Evolutionary conservation across 2,329 filamentous ascomycete species (phyloP).

Genomic region (Botryotinia convoluta): DNA sequence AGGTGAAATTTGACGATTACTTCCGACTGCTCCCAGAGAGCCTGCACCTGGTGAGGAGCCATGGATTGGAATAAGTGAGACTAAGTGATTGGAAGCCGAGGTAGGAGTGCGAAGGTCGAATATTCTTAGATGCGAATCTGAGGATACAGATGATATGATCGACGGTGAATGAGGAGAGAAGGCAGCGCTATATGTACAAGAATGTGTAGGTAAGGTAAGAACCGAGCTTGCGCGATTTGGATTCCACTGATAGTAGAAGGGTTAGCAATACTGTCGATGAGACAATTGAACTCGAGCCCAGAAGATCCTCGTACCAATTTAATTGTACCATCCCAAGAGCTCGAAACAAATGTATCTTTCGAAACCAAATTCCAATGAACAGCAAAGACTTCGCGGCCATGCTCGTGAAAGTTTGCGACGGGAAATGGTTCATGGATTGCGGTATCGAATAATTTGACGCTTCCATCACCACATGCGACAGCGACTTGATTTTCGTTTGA

Average conservation of each 20-base stretch:
- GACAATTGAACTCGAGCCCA: too few species aligned
- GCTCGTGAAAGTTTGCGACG: constrained; percentile 88
- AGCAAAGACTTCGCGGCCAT: constrained; percentile 88
- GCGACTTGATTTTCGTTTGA: constrained; percentile 93
- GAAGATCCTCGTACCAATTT: constrained; percentile 62
- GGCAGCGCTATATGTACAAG: constrained; percentile 88
- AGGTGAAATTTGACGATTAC: constrained; percentile 37
- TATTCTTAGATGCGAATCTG: constrained; percentile 83
- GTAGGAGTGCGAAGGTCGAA: constrained; percentile 89
- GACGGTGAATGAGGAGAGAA: constrained; percentile 87
- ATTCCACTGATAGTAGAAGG: constrained; percentile 63
- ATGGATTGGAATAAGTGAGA: constrained; percentile 80
- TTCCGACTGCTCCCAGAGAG: constrained; percentile 30
- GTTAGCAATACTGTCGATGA: constrained; percentile 13
- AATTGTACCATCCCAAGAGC: constrained; percentile 93
- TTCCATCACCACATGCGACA: constrained; percentile 87
- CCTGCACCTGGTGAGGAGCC: constrained; percentile 45
- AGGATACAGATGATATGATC: constrained; percentile 81
- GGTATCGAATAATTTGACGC: constrained; percentile 90
- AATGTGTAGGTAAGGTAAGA: constrained; percentile 83
- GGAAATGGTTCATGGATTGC: constrained; percentile 73
- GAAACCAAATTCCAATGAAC: constrained; percentile 89
- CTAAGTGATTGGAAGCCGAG: constrained; percentile 83
- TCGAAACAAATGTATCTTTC: constrained; percentile 87
- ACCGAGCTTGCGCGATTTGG: constrained; percentile 73